Evolutionary conservation across 1,284 basidiomycete genomes (phyloP), one percentile per base, ranked within the genome.

Genomic region (Puccinia polysora): DNA sequence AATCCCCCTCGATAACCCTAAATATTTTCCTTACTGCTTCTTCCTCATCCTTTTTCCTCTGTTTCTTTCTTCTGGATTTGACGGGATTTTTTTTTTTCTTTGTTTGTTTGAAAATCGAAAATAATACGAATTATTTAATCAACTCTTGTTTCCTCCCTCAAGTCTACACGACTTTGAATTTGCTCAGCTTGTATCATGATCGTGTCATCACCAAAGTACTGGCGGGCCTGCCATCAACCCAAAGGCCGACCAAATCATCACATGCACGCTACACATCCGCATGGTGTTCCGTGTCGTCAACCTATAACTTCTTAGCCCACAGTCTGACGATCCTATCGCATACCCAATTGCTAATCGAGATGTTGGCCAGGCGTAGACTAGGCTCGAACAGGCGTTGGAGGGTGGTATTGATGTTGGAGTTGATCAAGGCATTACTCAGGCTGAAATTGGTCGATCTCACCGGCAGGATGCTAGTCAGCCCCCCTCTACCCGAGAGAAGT

Each of bases 331-430:
- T 91, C 32, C 83, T 91, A 73, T 85, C 85, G 47, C 91, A 88
- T 79, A 84, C 88, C 15, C 87, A 94, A 80, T 84, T 95, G 45
- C 81, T 95, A 47, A 78, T 91, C 53, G 91, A 95, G 81, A 95
- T 95, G 91, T 82, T 86, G n/a, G 81, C 90, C 75, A 83, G 85
- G 62, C 82, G 89, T 76, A 85, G 78, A 38, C 65, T 69, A 3
- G 78, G 79, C 0, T 64, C 73, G 23, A 70, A 74, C 10, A 74
- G 75, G 23, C 80, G 80, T 0, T 81, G 81, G 77, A 76, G 80
- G 72, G 78, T 80, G 4, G 80, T 81, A n/a, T 75, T 81, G 23
- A 78, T 75, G 18, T 76, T 82, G 50, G 81, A 82, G 69, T 75
- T 75, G 6, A 63, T 81, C 76, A 82, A 82, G 75, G 79, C 78